A percentile compares a stretch with the other conserved stretches of the same genome.
Evolutionary conservation across 257 asterid species (phyloP).

Genomic region (Solanum peruvianum): DNA sequence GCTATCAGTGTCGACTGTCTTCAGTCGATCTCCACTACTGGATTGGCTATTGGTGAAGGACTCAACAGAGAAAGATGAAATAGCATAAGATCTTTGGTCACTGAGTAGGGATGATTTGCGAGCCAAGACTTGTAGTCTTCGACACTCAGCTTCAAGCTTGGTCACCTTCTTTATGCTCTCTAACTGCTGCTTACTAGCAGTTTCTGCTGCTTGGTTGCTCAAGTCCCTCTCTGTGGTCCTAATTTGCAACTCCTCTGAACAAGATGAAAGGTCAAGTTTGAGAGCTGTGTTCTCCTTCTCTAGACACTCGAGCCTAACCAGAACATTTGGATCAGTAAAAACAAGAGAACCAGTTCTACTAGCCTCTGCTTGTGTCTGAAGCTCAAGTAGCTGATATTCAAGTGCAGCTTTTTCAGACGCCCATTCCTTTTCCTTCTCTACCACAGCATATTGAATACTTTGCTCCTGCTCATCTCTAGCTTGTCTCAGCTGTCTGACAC

Average conservation of each 20-base stretch:
- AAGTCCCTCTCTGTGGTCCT: slow-evolving; percentile 52
- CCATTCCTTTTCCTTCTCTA: slow-evolving; percentile 28
- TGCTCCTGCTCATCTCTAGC: slow-evolving; percentile 56
- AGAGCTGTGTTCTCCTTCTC: slow-evolving; percentile 51
- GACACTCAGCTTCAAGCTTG: slow-evolving; percentile 45
- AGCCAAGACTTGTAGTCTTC: slow-evolving; percentile 28
- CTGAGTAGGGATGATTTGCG: slow-evolving; percentile 28
- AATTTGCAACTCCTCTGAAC: slow-evolving; percentile 35
- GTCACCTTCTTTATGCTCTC: slow-evolving; percentile 51
- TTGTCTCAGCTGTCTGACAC: slow-evolving; percentile 58
- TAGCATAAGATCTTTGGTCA: slow-evolving; percentile 18
- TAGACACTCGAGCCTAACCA: slow-evolving; percentile 15
- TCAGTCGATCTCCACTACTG: slow-evolving; percentile 22
- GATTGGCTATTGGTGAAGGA: slow-evolving; percentile 37
- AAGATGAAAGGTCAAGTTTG: slow-evolving; percentile 34
- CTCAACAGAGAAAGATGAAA: slow-evolving; percentile 29
- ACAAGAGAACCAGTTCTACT: slow-evolving; percentile 8
- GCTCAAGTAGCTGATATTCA: slow-evolving; percentile 36
- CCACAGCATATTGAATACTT: slow-evolving; percentile 21
- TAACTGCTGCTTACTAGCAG: slow-evolving; percentile 63
- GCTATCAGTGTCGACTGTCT: slow-evolving; percentile 14
- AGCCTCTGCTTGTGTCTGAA: slow-evolving; percentile 20
- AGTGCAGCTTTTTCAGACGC: slow-evolving; percentile 28
- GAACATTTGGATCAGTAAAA: slow-evolving; percentile 14
- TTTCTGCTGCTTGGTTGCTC: slow-evolving; percentile 66